Conservation (phyloP, 1,284 basidiomycete species). For the Microbotryum violaceum region DNA sequence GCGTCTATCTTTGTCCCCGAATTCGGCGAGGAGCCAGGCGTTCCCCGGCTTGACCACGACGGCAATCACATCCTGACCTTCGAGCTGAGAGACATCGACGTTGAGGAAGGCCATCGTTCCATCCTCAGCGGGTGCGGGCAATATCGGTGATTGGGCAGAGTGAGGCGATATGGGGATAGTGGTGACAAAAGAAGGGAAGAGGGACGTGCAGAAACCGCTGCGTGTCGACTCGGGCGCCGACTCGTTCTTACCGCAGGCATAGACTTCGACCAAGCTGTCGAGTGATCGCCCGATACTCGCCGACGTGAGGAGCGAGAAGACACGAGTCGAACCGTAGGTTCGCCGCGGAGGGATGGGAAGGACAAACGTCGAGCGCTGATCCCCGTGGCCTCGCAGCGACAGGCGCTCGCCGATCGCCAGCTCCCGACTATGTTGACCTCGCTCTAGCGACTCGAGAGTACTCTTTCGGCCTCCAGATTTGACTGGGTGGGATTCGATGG, state of each 20-base stretch:
- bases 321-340: constrained; percentile 7
- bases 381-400: neutral
- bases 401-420: constrained; percentile 17
- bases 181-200: constrained; percentile 11
- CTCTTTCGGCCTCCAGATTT: neutral
- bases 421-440: neutral
- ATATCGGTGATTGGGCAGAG: constrained; percentile 13
- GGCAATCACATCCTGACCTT: neutral
- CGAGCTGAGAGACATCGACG: constrained; percentile 14
- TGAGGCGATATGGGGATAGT: constrained; percentile 17
- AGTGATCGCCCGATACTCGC: constrained; percentile 10
- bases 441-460: constrained; percentile 6
- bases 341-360: constrained; percentile 12
- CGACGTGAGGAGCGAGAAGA: constrained; percentile 23
- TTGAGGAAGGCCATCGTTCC: constrained; percentile 9
- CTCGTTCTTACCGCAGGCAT: constrained; percentile 4
- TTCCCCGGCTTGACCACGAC: constrained; percentile 11
- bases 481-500: constrained; percentile 1
- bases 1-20: constrained; percentile 8
- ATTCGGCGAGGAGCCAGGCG: constrained; percentile 22
- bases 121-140: constrained; percentile 15
- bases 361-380: neutral
- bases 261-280: constrained; percentile 14
- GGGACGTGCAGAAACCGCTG: constrained; percentile 6
- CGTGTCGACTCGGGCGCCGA: neutral